These are phyloP conservation scores for Juglanconis sp. DNA, from an alignment of 2,329 filamentous ascomycete species.

Conservation along the genomic window DNA sequence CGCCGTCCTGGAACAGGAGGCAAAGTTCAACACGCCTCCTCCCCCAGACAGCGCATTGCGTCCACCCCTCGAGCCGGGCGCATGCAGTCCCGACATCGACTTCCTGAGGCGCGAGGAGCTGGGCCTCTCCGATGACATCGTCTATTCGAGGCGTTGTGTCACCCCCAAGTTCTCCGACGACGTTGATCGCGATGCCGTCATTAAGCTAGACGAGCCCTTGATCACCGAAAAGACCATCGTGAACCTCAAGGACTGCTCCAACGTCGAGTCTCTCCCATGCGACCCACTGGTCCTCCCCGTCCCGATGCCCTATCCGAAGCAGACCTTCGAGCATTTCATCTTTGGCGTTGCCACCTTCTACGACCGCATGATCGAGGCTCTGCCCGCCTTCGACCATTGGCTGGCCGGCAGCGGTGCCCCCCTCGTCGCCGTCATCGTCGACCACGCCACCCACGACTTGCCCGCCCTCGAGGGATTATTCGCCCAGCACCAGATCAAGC, in stretches of 20 bases:
- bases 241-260: constrained; percentile 24
- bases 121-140: constrained; percentile 37
- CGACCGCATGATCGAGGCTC: constrained; percentile 46
- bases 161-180: constrained; percentile 31
- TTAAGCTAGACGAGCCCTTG: constrained; percentile 35
- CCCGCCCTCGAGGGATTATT: constrained; percentile 31
- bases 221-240: constrained; percentile 30
- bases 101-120: constrained; percentile 28
- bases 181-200: constrained; percentile 35
- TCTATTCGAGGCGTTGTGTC: constrained; percentile 44
- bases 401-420: constrained; percentile 47
- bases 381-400: constrained; percentile 55
- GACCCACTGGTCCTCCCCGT: constrained; percentile 47
- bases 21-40: constrained; percentile 14
- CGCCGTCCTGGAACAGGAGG: constrained; percentile 14
- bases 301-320: constrained; percentile 38
- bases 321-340: constrained; percentile 47
- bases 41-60: constrained; percentile 4
- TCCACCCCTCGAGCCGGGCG: constrained; percentile 16
- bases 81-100: constrained; percentile 23
- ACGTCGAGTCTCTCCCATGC: constrained; percentile 28
- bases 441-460: constrained; percentile 28
- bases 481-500: constrained; percentile 27
- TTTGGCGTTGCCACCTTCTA: constrained; percentile 57
- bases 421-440: constrained; percentile 50